Evolutionary conservation across 2,329 filamentous ascomycete species (phyloP).

Genomic region (Cephalotrichum gorgonifer): DNA sequence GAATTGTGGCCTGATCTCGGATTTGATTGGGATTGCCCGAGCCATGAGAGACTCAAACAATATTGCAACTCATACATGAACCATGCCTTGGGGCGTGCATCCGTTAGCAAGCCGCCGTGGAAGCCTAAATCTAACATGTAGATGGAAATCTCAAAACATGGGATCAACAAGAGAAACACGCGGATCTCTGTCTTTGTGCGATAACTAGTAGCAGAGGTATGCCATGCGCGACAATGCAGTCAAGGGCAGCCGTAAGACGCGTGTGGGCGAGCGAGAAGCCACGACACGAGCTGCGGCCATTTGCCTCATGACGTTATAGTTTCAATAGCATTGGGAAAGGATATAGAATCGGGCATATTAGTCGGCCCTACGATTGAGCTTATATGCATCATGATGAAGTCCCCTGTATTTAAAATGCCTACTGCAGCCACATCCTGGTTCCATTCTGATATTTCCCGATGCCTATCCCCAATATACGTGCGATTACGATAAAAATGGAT

Average conservation of each 20-base stretch:
- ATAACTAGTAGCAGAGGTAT: too few species aligned
- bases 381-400: slow-evolving; percentile 7
- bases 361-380: slow-evolving; percentile 7
- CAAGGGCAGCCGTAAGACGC: too few species aligned
- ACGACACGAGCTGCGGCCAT: too few species aligned
- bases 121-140: neutral
- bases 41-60: slow-evolving; percentile 26
- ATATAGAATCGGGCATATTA: too few species aligned
- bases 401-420: too few species aligned
- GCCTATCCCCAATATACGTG: slow-evolving; percentile 9
- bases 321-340: neutral
- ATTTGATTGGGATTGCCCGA: slow-evolving; percentile 12
- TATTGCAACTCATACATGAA: slow-evolving; percentile 30
- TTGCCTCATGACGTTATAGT: too few species aligned
- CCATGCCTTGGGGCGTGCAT: slow-evolving; percentile 1
- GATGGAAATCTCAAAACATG: slow-evolving; percentile 11
- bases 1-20: slow-evolving; percentile 21
- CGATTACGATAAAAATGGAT: too few species aligned
- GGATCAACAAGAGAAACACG: too few species aligned
- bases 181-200: too few species aligned
- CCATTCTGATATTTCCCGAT: slow-evolving; percentile 12
- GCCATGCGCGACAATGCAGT: too few species aligned
- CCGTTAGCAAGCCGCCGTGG: neutral
- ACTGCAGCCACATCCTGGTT: slow-evolving; percentile 20
- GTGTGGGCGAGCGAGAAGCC: too few species aligned